phyloP scores from a whole-genome alignment of 345 rosid species.

The Cardamine resedifolia region DNA sequence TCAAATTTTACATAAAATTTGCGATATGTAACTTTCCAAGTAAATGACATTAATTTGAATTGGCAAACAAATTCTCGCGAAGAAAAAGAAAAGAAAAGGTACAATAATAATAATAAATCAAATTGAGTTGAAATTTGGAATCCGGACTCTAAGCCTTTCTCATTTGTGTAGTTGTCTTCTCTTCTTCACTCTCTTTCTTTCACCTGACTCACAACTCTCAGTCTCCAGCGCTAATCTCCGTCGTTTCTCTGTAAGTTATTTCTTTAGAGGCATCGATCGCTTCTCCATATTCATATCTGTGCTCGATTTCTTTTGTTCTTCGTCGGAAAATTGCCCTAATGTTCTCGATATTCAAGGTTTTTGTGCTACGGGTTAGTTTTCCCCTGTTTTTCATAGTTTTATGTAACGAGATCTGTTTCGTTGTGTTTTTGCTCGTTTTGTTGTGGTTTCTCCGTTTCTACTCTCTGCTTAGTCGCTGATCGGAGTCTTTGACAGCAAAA shows the following conservation, averaged over 20 bases:
- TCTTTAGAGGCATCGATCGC: not conserved
- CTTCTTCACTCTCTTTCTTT: not conserved
- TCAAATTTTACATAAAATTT: no score
- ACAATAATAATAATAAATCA: not conserved
- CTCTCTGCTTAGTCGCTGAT: not conserved
- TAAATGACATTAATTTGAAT: not conserved
- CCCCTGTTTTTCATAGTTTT: not conserved
- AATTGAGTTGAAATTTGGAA: conserved; percentile 20
- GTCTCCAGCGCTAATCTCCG: conserved; percentile 20
- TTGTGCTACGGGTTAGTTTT: not conserved
- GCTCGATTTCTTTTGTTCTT: conserved; percentile 6
- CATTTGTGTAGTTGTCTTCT: not conserved
- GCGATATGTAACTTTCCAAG: not conserved
- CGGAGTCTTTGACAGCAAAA: conserved; percentile 1
- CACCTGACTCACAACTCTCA: not conserved
- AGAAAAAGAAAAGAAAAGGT: not conserved
- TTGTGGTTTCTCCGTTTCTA: not conserved
- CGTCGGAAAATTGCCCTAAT: not conserved
- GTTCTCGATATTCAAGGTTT: not conserved
- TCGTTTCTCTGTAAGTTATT: conserved; percentile 26
- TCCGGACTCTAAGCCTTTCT: conserved; percentile 13
- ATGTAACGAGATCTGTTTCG: not conserved
- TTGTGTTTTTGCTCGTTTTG: not conserved
- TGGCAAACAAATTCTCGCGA: not conserved
- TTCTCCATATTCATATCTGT: not conserved